Base-by-base conservation (phyloP, 306 rosid species). In the Quercus agrifolia region DNA sequence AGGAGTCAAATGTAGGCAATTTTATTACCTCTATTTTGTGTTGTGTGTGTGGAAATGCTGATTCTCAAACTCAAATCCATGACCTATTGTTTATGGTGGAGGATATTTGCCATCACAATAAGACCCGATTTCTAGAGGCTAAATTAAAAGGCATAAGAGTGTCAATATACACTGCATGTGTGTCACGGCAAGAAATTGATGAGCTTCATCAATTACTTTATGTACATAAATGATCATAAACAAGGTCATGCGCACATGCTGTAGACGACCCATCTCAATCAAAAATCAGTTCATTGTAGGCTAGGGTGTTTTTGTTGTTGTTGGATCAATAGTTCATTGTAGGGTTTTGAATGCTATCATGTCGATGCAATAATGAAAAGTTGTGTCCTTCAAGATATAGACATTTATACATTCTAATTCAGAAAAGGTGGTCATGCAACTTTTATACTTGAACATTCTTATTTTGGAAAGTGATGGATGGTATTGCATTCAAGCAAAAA, bases 381-480 rank as follows among this genome's bases (percentile, higher is more conserved):
- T 13, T 54, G 72, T 64, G 67, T 25, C 79, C 70, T 74, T 62
- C 17, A 54, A 77, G 33, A 54, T 68, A 10, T 14, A 62, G 21
- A 6, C 46, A 5, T 56, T 19, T 14, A 38, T 13, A 20, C 49
- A 35, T 46, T 52, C 74, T 25, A 68, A 33, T 21, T 49, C 9
- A 2, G 38, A 18, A 18, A 55, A 64, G 12, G 11, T 56, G 9
- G 5, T 23, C 23, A 9, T 71, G 17, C 23, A 33, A 10, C 20
- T 41, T 56, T 9, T 18, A 20, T 59, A 46, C 35, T 71, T 38
- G 31, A 41, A 28, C 64, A 23, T 51, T 9, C 76, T 58, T 78
- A 33, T 56, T 78, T 70, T 70, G 76, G 81, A 49, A 78, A 72
- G 69, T 20, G 55, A 54, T 14, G 75, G 38, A 54, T 14, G 75